Conservation (phyloP, 108 stramenopile species). For the Fragilaria radians region DNA sequence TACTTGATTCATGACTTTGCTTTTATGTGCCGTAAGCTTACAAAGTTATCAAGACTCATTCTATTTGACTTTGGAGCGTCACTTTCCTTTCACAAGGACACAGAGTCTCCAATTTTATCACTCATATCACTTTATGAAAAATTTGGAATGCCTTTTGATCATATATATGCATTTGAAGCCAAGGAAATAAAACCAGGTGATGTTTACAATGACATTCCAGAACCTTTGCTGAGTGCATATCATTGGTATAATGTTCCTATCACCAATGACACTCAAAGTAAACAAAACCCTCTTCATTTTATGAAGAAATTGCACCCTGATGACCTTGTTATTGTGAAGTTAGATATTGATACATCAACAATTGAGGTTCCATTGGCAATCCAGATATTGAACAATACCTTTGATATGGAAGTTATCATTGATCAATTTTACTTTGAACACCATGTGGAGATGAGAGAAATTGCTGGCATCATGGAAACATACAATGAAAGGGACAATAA, state of each 20-base stretch:
- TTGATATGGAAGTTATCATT: slow-evolving; percentile 7
- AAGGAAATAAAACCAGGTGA: slow-evolving; percentile 12
- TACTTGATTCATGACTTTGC: slow-evolving; percentile 53
- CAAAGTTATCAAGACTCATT: slow-evolving; percentile 19
- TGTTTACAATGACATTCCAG: slow-evolving; percentile 12
- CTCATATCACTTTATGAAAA: slow-evolving; percentile 21
- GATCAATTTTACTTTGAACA: slow-evolving; percentile 81
- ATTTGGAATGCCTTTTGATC: slow-evolving; percentile 53
- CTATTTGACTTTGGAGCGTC: slow-evolving; percentile 51
- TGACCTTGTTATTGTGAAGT: slow-evolving; percentile 61
- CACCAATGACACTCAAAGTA: slow-evolving; percentile 4
- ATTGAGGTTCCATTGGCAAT: slow-evolving; percentile 39
- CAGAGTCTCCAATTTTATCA: slow-evolving; percentile 11
- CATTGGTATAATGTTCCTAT: slow-evolving; percentile 64
- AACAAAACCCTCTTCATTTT: slow-evolving; percentile 45
- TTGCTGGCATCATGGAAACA: slow-evolving; percentile 23
- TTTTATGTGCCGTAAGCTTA: slow-evolving; percentile 41
- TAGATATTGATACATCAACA: slow-evolving; percentile 40
- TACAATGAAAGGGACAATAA: slow-evolving; percentile 28
- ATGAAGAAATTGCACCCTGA: slow-evolving; percentile 27
- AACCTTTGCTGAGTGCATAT: slow-evolving; percentile 20
- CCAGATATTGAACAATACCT: slow-evolving; percentile 25
- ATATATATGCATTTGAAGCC: slow-evolving; percentile 43
- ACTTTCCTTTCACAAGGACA: slow-evolving; percentile 27
- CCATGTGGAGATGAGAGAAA: slow-evolving; percentile 37